Conservation (phyloP, 306 rosid species). For the Cotoneaster glaucophyllus region DNA sequence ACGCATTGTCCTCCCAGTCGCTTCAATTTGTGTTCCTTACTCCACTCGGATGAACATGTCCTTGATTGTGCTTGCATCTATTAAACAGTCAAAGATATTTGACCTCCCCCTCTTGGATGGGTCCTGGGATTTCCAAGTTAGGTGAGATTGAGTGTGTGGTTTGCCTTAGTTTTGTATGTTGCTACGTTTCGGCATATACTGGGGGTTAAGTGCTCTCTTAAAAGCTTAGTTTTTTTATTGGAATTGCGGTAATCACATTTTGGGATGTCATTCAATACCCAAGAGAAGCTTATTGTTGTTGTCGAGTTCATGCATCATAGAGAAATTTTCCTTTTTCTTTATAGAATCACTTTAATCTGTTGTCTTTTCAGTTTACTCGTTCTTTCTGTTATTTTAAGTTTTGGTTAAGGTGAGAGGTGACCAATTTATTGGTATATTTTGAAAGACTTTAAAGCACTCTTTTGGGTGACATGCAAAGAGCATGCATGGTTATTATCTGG, state of each 20-base stretch:
- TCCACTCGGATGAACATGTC: not conserved
- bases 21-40: not conserved
- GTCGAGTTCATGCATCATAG: not conserved
- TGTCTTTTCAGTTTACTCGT: not conserved
- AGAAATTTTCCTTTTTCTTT: not conserved
- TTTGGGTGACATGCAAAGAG: not conserved
- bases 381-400: not conserved
- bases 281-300: not conserved
- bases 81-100: not conserved
- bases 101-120: not conserved
- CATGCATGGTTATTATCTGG: not conserved
- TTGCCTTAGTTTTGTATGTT: not conserved
- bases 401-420: not conserved
- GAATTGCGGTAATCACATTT: not conserved
- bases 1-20: not conserved
- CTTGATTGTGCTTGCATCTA: not conserved
- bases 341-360: not conserved
- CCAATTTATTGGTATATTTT: not conserved
- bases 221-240: not conserved
- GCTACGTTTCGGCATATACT: not conserved
- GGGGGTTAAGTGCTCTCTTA: not conserved
- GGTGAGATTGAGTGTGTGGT: not conserved
- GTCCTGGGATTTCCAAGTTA: not conserved
- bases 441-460: not conserved
- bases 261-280: not conserved